Evolutionary conservation across 2,329 filamentous ascomycete genomes (phyloP).

Genomic region (Aspergillus pseudonomiae): DNA sequence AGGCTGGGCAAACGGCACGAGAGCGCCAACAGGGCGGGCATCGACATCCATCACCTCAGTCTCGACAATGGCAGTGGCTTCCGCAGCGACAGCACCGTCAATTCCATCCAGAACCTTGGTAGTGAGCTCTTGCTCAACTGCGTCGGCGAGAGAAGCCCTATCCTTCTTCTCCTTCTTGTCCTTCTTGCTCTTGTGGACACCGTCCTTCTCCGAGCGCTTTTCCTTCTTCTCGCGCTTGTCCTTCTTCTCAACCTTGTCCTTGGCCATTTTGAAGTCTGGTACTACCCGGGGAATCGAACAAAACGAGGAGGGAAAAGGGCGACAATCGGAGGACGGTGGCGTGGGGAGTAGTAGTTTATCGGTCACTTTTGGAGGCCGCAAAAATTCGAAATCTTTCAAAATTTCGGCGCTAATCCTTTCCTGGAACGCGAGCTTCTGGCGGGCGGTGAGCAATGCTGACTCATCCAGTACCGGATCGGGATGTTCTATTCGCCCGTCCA

Average conservation of each 20-base stretch:
- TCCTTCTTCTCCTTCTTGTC: constrained; percentile 51
- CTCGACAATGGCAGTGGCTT: constrained; percentile 27
- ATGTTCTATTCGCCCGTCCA: constrained; percentile 11
- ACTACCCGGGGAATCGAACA: constrained; percentile 10
- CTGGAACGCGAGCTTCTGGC: constrained; percentile 22
- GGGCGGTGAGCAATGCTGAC: constrained; percentile 25
- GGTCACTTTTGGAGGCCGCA: constrained; percentile 12
- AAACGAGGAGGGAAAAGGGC: constrained; percentile 4
- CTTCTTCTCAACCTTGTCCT: constrained; percentile 51
- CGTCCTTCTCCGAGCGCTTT: constrained; percentile 51
- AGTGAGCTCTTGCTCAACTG: constrained; percentile 44
- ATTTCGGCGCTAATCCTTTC: constrained; percentile 39
- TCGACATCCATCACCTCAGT: constrained; percentile 33
- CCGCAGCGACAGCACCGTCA: constrained; percentile 31
- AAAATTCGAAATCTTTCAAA: constrained; percentile 40
- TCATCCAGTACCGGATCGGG: constrained; percentile 25
- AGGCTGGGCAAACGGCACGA: constrained; percentile 55
- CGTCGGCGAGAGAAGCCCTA: constrained; percentile 41
- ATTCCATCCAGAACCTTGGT: constrained; percentile 40
- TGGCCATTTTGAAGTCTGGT: constrained; percentile 44
- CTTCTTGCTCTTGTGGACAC: constrained; percentile 51
- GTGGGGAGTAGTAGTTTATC: constrained; percentile 22
- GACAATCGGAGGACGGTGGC: constrained; percentile 13
- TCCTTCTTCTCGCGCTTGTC: constrained; percentile 49
- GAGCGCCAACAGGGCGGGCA: constrained; percentile 45